Evolutionary conservation across 352 stramenopile genomes (phyloP), one percentile per base, ranked within the genome.

Genomic region (Phytophthora citrophthora): DNA sequence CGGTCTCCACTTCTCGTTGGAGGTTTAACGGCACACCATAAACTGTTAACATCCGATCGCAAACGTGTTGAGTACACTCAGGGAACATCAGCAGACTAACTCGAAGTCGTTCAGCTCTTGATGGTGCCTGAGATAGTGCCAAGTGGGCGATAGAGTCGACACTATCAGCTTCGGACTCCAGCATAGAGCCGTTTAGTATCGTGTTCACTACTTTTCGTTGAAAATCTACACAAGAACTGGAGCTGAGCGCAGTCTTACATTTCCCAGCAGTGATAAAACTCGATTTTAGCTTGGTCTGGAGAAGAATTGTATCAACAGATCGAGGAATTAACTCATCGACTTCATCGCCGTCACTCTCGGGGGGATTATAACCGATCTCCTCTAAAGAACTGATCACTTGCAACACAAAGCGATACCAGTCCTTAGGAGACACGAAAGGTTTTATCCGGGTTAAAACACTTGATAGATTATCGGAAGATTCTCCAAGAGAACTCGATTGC

Each of bases 321-420:
- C 45, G 52, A 40, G 52, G 24, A 12, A 12, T 39, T 10, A 9
- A 11, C 7, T 40, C 18, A 12, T 44, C 18, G 23, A 4, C 15
- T 26, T 39, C 9, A 36, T 12, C 3, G 29, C 4, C 10, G 43
- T 55, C 40, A 11, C 2, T 6, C 34, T 56, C 44, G 1, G 16
- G n/a, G 34, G 44, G 34, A 36, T 31, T 34, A 56, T 61, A 11
- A 13, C n/a, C 3, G 11, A 59, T 48, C 5, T 70, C 38, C 36
- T 74, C 65, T 4, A 70, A 31, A 1, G 16, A 8, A 23, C 48
- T 20, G 23, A 70, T 43, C 8, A 67, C 50, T 49, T 62, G 54
- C 15, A 82, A 51, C 4, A 74, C 15, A n/a, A 80, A 78, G 2
- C 55, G 24, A 29, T 71, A 40, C 74, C 74, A 82, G 8, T 74